Conservation (phyloP, 2,329 filamentous ascomycete species). For the Penicillium sclerotigenum region DNA sequence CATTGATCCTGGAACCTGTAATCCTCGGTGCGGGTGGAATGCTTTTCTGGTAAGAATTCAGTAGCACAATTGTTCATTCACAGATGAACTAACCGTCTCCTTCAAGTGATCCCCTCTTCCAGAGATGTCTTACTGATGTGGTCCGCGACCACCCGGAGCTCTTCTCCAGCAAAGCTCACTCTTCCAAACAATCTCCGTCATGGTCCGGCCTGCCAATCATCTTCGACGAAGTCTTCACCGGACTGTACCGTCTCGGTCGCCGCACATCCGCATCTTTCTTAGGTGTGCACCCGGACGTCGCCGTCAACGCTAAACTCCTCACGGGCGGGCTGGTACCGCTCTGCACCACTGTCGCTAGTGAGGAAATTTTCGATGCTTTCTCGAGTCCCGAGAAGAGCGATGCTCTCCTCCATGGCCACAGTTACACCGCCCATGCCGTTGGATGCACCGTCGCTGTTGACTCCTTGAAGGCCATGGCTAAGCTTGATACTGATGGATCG, state of each 20-base stretch:
- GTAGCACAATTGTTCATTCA: too few relatives aligned
- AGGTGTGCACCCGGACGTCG: constrained; percentile 66
- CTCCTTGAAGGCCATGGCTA: constrained; percentile 58
- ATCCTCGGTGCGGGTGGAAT: constrained; percentile 81
- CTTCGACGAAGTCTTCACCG: constrained; percentile 86
- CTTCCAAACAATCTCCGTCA: constrained; percentile 16
- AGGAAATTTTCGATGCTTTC: constrained; percentile 71
- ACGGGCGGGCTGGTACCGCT: constrained; percentile 78
- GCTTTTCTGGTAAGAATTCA: constrained; percentile 65
- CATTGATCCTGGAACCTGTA: constrained; percentile 75
- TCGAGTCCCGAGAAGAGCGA: constrained; percentile 70
- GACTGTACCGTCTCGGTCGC: constrained; percentile 74
- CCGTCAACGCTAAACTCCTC: constrained; percentile 77
- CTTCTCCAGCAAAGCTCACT: constrained; percentile 42
- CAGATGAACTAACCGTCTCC: neutral
- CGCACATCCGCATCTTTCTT: constrained; percentile 70
- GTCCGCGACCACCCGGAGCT: constrained; percentile 60
- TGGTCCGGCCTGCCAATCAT: constrained; percentile 77
- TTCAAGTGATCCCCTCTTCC: constrained; percentile 74
- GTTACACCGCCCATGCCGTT: constrained; percentile 79
- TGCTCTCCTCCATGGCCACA: constrained; percentile 78
- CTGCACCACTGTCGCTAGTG: constrained; percentile 70
- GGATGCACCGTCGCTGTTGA: constrained; percentile 76
- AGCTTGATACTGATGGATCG: constrained; percentile 54
- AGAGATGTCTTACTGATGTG: constrained; percentile 65